phyloP scores from a whole-genome alignment of 2,329 filamentous ascomycete species.

The Aureobasidium subglaciale region DNA sequence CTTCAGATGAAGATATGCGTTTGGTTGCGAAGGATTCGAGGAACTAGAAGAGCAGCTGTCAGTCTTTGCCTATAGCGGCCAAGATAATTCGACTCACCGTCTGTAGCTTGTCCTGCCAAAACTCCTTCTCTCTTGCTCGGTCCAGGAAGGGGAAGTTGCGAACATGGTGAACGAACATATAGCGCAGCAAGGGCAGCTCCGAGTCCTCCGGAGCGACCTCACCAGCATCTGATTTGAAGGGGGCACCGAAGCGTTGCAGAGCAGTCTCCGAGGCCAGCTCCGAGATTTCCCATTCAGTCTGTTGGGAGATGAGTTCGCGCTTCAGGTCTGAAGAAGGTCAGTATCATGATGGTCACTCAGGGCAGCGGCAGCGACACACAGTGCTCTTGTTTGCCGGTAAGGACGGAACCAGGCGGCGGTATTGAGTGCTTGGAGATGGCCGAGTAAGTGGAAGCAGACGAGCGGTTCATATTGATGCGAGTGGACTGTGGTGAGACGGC shows the following conservation, averaged over 20 bases:
- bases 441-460: slow-evolving; percentile 19
- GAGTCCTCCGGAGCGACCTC: slow-evolving; percentile 91
- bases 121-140: slow-evolving; percentile 95
- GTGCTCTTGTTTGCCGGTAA: slow-evolving; percentile 97
- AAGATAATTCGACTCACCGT: slow-evolving; percentile 53
- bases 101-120: slow-evolving; percentile 98
- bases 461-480: slow-evolving; percentile 15
- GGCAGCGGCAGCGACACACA: slow-evolving; percentile 49
- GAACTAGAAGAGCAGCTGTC: slow-evolving; percentile 52
- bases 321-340: slow-evolving; percentile 65
- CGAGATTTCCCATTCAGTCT: slow-evolving; percentile 82
- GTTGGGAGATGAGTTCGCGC: slow-evolving; percentile 82
- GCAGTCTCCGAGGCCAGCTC: slow-evolving; percentile 94
- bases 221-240: slow-evolving; percentile 85
- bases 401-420: slow-evolving; percentile 50
- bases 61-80: background rate
- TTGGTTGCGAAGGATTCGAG: slow-evolving; percentile 96
- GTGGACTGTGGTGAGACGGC: slow-evolving; percentile 8
- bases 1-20: slow-evolving; percentile 93
- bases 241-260: slow-evolving; percentile 87
- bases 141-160: slow-evolving; percentile 97
- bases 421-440: slow-evolving; percentile 36
- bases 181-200: slow-evolving; percentile 84
- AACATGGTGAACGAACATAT: slow-evolving; percentile 96
- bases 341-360: background rate